Base-by-base conservation (phyloP, 179 eudicot genomes). In the Amaranthus tricolor region DNA sequence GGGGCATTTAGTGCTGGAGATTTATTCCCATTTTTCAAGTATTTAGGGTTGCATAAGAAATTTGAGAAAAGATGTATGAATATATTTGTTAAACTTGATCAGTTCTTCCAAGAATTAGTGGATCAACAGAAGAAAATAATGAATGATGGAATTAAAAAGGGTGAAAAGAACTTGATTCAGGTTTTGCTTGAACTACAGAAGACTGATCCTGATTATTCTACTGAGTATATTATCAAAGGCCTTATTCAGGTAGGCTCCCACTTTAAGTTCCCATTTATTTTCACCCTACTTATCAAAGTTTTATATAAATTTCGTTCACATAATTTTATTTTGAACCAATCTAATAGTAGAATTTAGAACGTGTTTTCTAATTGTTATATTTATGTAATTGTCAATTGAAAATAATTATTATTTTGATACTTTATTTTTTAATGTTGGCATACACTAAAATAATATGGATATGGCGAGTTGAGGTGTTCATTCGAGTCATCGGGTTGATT, bases 31-130 rank as follows among this genome's bases (percentile, higher is more conserved):
- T 40, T 67, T 66, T 45, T 80, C 40, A 76, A 73, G 75, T 72
- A 44, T 16, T 51, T 77, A 11, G 83, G 83, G 6, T 66, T 62
- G 9, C 45, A 60, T 13, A 72, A 62, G 54, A 7, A 20, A 15
- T 17, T n/a, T 5, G 80, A 80, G 40, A 76, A 52, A 31, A 72
- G 45, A 45, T 61, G 71, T 56, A 71, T 12, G 71, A 62, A 51
- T 0, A 24, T 76, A 9, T 68, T 55, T 55, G 74, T 20, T 47
- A 76, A 77, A 51, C 13, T 65, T 51, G 83, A 80, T 7, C 11
- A 13, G 73, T 75, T 76, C 60, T 70, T 80, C 17, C 83, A 80
- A 49, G 80, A 80, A 16, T 54, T 76, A 20, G 77, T 76, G 13
- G 80, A 72, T 40, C 73, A 76, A 48, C 69, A 62, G 16, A 5